Conservation (phyloP, 805 yeast genomes). For the Teunomyces pallodes region DNA sequence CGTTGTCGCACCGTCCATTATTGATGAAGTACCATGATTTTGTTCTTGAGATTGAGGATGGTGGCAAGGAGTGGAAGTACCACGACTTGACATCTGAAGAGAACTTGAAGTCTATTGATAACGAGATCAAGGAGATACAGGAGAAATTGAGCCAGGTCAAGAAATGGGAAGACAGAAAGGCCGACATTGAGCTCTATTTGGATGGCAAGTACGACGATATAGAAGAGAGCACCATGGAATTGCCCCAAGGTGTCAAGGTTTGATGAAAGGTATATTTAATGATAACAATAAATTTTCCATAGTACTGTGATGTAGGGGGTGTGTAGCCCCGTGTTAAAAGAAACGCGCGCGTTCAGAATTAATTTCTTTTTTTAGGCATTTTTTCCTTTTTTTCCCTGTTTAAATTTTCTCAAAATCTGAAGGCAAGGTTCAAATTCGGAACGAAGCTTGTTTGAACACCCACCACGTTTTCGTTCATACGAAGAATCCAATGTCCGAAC, state of each 20-base stretch:
- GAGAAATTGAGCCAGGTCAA: conserved; percentile 58
- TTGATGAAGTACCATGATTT: conserved; percentile 82
- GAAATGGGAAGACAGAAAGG: conserved; percentile 57
- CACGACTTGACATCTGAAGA: conserved; percentile 66
- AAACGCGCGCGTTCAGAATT: not conserved
- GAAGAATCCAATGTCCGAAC: conserved; percentile 64
- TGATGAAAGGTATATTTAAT: not conserved
- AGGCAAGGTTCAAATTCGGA: not conserved
- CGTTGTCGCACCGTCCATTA: conserved; percentile 80
- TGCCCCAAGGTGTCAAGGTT: conserved; percentile 5
- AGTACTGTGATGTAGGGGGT: not conserved
- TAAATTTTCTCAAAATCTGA: not conserved
- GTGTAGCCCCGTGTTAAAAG: not conserved
- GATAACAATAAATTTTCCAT: not conserved
- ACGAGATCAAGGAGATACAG: conserved; percentile 69
- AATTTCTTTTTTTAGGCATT: not conserved
- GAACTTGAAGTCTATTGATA: conserved; percentile 65
- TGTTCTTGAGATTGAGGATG: conserved; percentile 62
- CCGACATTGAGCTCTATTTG: conserved; percentile 51
- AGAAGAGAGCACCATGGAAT: conserved; percentile 7
- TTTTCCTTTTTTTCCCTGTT: not conserved
- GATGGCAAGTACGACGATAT: conserved; percentile 39
- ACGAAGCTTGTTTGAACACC: not conserved
- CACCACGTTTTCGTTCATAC: not conserved
- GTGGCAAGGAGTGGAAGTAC: conserved; percentile 37